Percentiles rank a stretch among this genome's conserved stretches.
Evolutionary conservation across 805 yeast species (phyloP).

Genomic region (Kodamaea neixiangensis): DNA sequence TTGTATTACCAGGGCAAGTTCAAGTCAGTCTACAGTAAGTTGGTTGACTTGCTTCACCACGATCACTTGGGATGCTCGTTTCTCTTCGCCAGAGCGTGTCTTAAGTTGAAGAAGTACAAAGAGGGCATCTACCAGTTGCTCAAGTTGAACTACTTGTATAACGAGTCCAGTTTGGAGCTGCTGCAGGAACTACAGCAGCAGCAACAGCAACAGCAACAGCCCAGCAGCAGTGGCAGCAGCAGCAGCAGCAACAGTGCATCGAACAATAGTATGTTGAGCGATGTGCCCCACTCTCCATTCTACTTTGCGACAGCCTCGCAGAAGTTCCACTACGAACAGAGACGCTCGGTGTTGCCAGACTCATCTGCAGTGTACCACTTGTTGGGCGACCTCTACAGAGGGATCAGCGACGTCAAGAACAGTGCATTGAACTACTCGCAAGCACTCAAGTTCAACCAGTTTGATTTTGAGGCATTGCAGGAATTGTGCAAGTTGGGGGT

Average conservation of each 20-base stretch:
- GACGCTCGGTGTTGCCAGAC: slow-evolving; percentile 55
- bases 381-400: slow-evolving; percentile 66
- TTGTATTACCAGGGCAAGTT: slow-evolving; percentile 58
- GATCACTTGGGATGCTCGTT: slow-evolving; percentile 76
- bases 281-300: slow-evolving; percentile 7
- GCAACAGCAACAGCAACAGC: not conserved
- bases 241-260: not conserved
- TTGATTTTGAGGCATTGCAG: slow-evolving; percentile 83
- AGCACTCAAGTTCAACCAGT: slow-evolving; percentile 75
- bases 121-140: slow-evolving; percentile 60
- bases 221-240: not conserved
- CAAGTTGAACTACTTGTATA: slow-evolving; percentile 32
- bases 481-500: slow-evolving; percentile 74
- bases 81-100: slow-evolving; percentile 68
- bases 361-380: slow-evolving; percentile 66
- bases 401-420: slow-evolving; percentile 60
- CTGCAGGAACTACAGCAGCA: not conserved
- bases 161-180: slow-evolving; percentile 20
- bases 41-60: slow-evolving; percentile 31
- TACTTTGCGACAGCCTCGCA: slow-evolving; percentile 22
- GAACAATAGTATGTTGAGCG: not conserved
- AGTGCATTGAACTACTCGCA: slow-evolving; percentile 68
- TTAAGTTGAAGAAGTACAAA: slow-evolving; percentile 51
- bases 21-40: slow-evolving; percentile 59
- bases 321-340: slow-evolving; percentile 39